Evolutionary conservation across 2,329 filamentous ascomycete genomes (phyloP), one percentile per base, ranked within the genome.

Genomic region (Apiospora hydei): DNA sequence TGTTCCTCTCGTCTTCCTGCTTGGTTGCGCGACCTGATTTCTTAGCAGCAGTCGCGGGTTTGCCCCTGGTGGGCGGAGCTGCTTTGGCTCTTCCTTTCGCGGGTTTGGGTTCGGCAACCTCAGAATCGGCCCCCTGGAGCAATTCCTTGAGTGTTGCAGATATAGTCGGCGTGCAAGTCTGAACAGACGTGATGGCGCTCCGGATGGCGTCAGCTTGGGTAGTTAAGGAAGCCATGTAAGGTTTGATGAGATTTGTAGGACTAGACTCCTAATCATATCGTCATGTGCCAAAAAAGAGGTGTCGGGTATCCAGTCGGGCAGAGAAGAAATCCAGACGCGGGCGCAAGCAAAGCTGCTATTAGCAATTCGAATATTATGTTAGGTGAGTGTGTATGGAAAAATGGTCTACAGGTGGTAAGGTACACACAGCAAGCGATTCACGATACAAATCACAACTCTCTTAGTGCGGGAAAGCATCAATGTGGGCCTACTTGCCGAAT

Each of bases 161-260:
- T 43, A 83, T 86, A 2, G 85, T 79, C 30, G 85, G 81, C 61
- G 88, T 88, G 80, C 88, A 91, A 76, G 85, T 89, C 67, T 86
- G 81, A 16, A 84, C 84, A 70, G 86, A 88, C 73, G 86, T 82
- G 74, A 90, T 81, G 57, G 88, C 88, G 73, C 83, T 82, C 77
- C 89, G 90, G 77, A 89, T 85, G 73, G 87, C 84, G 73, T 87
- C 85, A 77, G 77, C 79, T 76, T 85, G 84, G 75, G 79, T 78
- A 75, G 83, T 82, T 78, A 82, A 74, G 73, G 85, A 83, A 82
- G 83, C 80, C 85, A 87, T 87, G 73, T 76, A 75, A 72, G 69
- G 70, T 38, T 57, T 75, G 66, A 73, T 76, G 71, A 70, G 76
- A 72, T 75, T 71, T 72, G 70, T 67, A 53, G 47, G 68, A 69